A percentile compares a stretch with the other conserved stretches of the same genome.
Evolutionary conservation across 2,329 filamentous ascomycete species (phyloP).

Genomic region (Neopestalotiopsis sp.): DNA sequence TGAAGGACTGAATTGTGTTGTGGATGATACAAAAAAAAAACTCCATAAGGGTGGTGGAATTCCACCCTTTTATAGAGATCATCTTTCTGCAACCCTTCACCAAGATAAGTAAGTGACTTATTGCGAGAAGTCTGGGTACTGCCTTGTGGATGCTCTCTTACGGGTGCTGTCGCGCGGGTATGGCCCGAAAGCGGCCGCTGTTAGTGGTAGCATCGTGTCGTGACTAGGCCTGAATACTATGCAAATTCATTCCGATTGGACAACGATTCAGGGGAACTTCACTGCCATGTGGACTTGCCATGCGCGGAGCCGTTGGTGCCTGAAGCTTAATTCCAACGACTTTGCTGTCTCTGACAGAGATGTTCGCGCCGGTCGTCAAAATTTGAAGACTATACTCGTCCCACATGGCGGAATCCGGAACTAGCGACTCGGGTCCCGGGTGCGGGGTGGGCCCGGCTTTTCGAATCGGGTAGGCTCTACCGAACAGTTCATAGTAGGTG

Average conservation of each 20-base stretch:
- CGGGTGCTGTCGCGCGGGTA: not conserved
- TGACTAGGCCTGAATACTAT: not conserved
- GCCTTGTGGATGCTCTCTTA: not conserved
- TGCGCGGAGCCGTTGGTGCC: constrained; percentile 6
- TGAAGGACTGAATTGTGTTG: constrained; percentile 6
- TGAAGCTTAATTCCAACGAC: constrained; percentile 1
- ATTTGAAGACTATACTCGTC: not conserved
- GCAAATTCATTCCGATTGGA: constrained; percentile 8
- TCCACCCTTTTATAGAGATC: not conserved
- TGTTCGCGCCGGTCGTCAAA: not conserved
- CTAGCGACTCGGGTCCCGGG: not conserved
- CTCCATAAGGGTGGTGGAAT: not conserved
- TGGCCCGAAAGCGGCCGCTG: not conserved
- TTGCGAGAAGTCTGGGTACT: not conserved
- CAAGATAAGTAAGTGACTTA: not conserved
- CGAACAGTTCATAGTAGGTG: not conserved
- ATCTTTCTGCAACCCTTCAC: not conserved
- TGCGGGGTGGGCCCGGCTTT: not conserved
- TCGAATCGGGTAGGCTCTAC: not conserved
- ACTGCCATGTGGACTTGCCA: constrained; percentile 4
- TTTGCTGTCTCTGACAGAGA: not conserved
- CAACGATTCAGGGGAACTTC: constrained; percentile 8
- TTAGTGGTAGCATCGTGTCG: not conserved
- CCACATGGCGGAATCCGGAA: not conserved
- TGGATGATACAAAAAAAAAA: not conserved